Percentiles rank a stretch among this genome's conserved stretches.
Conservation (phyloP, 331 rosid species). For the Saraca asoca region DNA sequence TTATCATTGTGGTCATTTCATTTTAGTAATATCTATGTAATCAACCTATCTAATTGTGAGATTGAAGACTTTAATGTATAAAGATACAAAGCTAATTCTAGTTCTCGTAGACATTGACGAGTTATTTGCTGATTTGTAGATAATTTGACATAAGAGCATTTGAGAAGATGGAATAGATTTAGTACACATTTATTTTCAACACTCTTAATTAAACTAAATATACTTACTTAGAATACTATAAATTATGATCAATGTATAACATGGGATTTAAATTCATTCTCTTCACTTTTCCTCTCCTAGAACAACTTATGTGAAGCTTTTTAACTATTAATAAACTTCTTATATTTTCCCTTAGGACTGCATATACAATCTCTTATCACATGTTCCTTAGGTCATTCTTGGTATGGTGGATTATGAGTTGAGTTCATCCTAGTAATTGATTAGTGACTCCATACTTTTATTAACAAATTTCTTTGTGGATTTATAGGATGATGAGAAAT, state of each 20-base stretch:
- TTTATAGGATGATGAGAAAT: constrained; percentile 63
- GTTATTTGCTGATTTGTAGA: constrained; percentile 23
- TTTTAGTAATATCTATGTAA: constrained; percentile 30
- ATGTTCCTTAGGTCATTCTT: constrained; percentile 2
- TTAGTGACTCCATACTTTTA: constrained; percentile 12
- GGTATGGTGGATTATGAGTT: constrained; percentile 3
- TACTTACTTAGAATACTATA: constrained; percentile 7
- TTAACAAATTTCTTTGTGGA: constrained; percentile 28
- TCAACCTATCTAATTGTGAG: constrained; percentile 16
- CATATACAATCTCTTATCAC: background rate
- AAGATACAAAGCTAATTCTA: constrained; percentile 14
- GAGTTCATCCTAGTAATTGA: constrained; percentile 18
- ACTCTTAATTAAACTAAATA: background rate
- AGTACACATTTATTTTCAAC: constrained; percentile 12
- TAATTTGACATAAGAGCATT: constrained; percentile 1
- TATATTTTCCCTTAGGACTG: constrained; percentile 13
- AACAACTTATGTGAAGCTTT: constrained; percentile 24
- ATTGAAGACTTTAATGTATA: constrained; percentile 26
- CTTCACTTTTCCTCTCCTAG: constrained; percentile 4
- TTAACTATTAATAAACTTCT: constrained; percentile 14
- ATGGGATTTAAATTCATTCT: constrained; percentile 29
- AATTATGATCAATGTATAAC: constrained; percentile 17
- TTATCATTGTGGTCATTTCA: background rate
- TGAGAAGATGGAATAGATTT: constrained; percentile 13
- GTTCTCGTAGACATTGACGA: constrained; percentile 12